These are phyloP conservation scores for Mallotus nudiflorus DNA, from an alignment of 345 rosid species.

Conservation along the genomic window DNA sequence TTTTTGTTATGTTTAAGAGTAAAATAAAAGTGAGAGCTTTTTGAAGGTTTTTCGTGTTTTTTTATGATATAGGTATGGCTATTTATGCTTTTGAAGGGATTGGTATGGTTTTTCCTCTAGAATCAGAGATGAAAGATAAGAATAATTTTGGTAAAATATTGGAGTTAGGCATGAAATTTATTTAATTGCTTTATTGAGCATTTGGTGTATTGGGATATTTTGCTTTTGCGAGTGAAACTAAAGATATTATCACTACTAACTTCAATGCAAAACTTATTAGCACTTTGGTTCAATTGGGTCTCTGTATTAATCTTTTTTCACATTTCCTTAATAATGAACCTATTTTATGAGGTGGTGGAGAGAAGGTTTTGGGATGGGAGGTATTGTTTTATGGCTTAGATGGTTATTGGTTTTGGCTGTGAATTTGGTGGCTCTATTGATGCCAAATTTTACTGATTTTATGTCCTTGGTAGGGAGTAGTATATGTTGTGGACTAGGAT, in stretches of 20 bases:
- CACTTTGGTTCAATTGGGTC: conserved; percentile 67
- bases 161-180: conserved; percentile 53
- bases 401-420: conserved; percentile 70
- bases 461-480: conserved; percentile 88
- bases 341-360: conserved; percentile 83
- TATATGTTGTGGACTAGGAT: conserved; percentile 74
- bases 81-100: conserved; percentile 77
- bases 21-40: conserved; percentile 55
- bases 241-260: conserved; percentile 78
- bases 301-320: conserved; percentile 78
- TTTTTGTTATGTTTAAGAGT: conserved; percentile 36
- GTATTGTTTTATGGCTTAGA: conserved; percentile 75
- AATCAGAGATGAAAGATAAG: conserved; percentile 63
- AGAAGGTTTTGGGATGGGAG: conserved; percentile 59
- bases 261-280: conserved; percentile 60
- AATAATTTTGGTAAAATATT: conserved; percentile 55
- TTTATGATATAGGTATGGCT: conserved; percentile 80
- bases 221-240: conserved; percentile 70
- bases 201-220: conserved; percentile 76
- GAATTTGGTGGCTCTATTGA: conserved; percentile 61
- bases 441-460: conserved; percentile 87
- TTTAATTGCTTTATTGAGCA: conserved; percentile 57
- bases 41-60: conserved; percentile 58
- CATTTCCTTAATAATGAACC: conserved; percentile 97
- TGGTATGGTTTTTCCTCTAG: conserved; percentile 77